Conservation (phyloP, 2,329 filamentous ascomycete species). For the Trichoderma koningiopsis region DNA sequence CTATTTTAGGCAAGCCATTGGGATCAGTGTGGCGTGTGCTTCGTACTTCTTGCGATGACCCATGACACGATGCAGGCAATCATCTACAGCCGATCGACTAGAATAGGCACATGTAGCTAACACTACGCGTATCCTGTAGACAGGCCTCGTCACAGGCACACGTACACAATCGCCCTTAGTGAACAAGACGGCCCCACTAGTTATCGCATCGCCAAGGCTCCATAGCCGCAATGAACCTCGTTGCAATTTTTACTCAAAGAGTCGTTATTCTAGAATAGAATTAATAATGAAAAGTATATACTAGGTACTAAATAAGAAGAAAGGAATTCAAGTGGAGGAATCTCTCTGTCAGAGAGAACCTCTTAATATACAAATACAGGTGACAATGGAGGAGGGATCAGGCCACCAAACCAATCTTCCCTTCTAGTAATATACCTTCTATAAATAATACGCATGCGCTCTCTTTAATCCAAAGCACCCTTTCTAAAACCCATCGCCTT, state of each 20-base stretch:
- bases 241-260: neutral
- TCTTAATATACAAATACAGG: neutral
- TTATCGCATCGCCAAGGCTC: neutral
- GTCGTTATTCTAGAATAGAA: neutral
- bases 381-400: neutral
- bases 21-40: neutral
- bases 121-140: neutral
- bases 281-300: neutral
- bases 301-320: neutral
- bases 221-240: too few species aligned
- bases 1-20: neutral
- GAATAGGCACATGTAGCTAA: neutral
- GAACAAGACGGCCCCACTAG: neutral
- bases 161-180: neutral
- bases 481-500: conserved; percentile 3
- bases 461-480: conserved; percentile 17
- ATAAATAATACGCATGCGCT: conserved; percentile 10
- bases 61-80: neutral
- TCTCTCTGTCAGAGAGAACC: neutral
- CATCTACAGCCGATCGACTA: neutral
- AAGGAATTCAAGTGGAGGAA: neutral
- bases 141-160: neutral
- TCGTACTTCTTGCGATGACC: neutral
- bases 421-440: neutral
- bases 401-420: neutral